Percentiles rank a stretch among this genome's conserved stretches.
These are phyloP conservation scores for Penicillium cinerascens DNA, from an alignment of 495 filamentous ascomycete species.

Conservation along the genomic window DNA sequence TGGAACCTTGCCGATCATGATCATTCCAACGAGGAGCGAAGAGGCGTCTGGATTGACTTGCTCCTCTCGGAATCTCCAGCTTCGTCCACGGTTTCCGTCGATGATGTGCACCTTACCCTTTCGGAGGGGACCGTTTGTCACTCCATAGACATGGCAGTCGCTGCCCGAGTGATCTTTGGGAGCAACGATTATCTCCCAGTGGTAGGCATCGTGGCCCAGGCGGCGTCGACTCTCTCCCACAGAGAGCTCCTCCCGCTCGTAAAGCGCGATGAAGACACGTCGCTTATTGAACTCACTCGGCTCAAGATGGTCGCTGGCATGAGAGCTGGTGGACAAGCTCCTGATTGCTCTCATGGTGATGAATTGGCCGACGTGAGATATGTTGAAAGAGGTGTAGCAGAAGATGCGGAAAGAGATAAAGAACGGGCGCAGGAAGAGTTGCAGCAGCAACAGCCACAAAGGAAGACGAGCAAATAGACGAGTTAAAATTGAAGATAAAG, in stretches of 20 bases:
- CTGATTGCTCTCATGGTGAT: too few relatives aligned
- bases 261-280: slow-evolving; percentile 7
- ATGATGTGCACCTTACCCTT: background rate
- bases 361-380: too few relatives aligned
- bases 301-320: background rate
- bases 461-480: too few relatives aligned
- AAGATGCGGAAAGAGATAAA: background rate
- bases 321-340: background rate
- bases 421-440: background rate
- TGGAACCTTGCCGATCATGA: slow-evolving; percentile 19
- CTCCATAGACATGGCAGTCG: slow-evolving; percentile 14
- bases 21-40: slow-evolving; percentile 6
- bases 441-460: too few relatives aligned
- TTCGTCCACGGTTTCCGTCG: slow-evolving; percentile 3
- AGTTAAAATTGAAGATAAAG: background rate
- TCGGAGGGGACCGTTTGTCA: slow-evolving; percentile 14
- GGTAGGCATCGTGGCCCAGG: slow-evolving; percentile 4
- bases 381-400: background rate
- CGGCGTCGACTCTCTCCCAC: background rate
- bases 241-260: slow-evolving; percentile 9
- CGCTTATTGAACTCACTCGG: slow-evolving; percentile 1
- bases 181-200: slow-evolving; percentile 9
- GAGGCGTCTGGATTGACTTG: slow-evolving; percentile 3
- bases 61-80: slow-evolving; percentile 16
- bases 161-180: background rate